Evolutionary conservation across 2,329 filamentous ascomycete genomes (phyloP), one percentile per base, ranked within the genome.

Genomic region (Penicillium paneum): DNA sequence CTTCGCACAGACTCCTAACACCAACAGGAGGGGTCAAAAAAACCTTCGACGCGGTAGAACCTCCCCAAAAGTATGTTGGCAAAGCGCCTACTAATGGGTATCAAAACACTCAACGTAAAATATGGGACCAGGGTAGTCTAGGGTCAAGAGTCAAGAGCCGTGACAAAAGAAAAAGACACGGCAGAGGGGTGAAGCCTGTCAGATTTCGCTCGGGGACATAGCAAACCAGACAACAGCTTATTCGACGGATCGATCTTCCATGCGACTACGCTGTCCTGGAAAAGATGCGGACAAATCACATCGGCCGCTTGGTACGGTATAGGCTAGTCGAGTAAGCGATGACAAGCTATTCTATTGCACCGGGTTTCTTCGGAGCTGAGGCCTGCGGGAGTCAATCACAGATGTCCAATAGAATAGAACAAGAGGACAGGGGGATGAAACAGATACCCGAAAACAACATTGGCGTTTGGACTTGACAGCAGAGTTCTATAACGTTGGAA

Each of bases 351-450:
- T 48, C 21, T 35, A 44, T 56, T 50, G 34, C 40, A 43, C 49
- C 44, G 57, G 55, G 38, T 38, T 41, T 44, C 53, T 41, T 50
- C 49, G 54, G 55, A 41, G 57, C 51, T 45, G 58, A 59, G 54
- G 15, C 40, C 38, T 55, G 47, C 53, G 40, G 49, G 48, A 38
- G 50, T 60, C 44, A 56, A 62, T 61, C 54, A 58, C 53, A 54
- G 28, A 44, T 15, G 21, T 31, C 41, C 49, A 47, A 55, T 44
- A 49, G 44, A 43, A 36, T 17, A 47, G 26, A 31, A 46, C 38
- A 40, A 39, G 29, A 45, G 40, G 44, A 49, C 46, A 42, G 49
- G 53, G 49, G 52, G 54, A 21, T 48, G 36, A 52, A 58, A 57
- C 55, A 58, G n/a, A 40, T 15, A 40, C 36, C 17, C 8, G n/a